Evolutionary conservation across 2,329 filamentous ascomycete genomes (phyloP).

Genomic region (Acrocalymma vagum): DNA sequence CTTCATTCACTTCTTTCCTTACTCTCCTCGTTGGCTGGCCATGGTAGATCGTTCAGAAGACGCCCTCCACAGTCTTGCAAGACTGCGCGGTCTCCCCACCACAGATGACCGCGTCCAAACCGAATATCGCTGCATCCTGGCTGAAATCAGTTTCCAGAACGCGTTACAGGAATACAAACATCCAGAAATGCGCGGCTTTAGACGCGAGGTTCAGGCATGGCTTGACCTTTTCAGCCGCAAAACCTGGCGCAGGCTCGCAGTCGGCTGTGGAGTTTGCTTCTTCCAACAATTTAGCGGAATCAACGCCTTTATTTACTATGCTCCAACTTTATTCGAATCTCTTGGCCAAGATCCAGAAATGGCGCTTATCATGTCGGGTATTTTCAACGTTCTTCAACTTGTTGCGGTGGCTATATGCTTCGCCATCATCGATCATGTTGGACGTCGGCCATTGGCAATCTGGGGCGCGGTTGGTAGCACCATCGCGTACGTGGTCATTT

Average conservation of each 20-base stretch:
- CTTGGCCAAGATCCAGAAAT: slow-evolving; percentile 51
- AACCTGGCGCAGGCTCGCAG: slow-evolving; percentile 45
- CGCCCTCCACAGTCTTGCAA: slow-evolving; percentile 52
- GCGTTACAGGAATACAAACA: slow-evolving; percentile 44
- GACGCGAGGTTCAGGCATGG: slow-evolving; percentile 53
- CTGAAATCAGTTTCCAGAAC: slow-evolving; percentile 60
- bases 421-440: slow-evolving; percentile 18
- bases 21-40: slow-evolving; percentile 6
- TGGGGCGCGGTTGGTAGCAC: slow-evolving; percentile 27
- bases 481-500: slow-evolving; percentile 58
- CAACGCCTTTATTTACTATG: slow-evolving; percentile 64
- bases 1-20: slow-evolving; percentile 1
- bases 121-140: slow-evolving; percentile 58
- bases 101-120: too few species aligned
- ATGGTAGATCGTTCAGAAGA: slow-evolving; percentile 46
- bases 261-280: slow-evolving; percentile 42
- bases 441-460: slow-evolving; percentile 18
- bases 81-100: slow-evolving; percentile 57
- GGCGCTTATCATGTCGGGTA: slow-evolving; percentile 28
- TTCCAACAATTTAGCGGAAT: slow-evolving; percentile 51
- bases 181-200: slow-evolving; percentile 40
- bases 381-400: slow-evolving; percentile 10
- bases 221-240: slow-evolving; percentile 53
- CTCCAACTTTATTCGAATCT: slow-evolving; percentile 58
- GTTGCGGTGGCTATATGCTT: slow-evolving; percentile 13